These are phyloP conservation scores for Passalora sequoiae DNA, from an alignment of 2,329 filamentous ascomycete genomes.

Conservation along the genomic window DNA sequence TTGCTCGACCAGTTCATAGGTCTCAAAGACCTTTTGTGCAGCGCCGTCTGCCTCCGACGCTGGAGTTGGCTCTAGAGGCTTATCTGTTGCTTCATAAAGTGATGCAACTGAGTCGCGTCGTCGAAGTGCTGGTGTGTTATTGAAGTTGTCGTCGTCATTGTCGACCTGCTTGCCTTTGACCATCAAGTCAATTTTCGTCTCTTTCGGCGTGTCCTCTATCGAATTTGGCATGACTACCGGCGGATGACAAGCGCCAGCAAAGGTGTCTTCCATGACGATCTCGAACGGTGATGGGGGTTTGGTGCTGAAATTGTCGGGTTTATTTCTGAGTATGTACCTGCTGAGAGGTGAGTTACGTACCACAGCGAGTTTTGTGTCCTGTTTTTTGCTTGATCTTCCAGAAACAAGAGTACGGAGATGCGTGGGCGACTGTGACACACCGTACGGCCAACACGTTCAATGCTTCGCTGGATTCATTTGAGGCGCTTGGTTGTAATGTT, in stretches of 20 bases:
- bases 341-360: background rate
- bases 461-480: too few relatives aligned
- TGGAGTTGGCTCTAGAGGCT: too few relatives aligned
- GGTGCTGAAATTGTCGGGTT: background rate
- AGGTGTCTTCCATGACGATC: background rate
- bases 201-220: too few relatives aligned
- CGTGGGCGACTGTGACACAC: too few relatives aligned
- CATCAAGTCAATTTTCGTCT: background rate
- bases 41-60: background rate
- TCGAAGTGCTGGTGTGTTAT: background rate
- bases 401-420: too few relatives aligned
- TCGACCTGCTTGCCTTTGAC: background rate
- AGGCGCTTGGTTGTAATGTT: too few relatives aligned
- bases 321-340: background rate
- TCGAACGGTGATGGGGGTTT: background rate
- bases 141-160: background rate
- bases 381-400: too few relatives aligned
- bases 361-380: too few relatives aligned
- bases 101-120: background rate
- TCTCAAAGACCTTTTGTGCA: slow-evolving; percentile 6
- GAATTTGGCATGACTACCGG: background rate
- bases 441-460: too few relatives aligned
- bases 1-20: slow-evolving; percentile 13
- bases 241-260: background rate
- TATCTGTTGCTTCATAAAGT: background rate